A percentile compares a stretch with the other conserved stretches of the same genome.
Evolutionary conservation across 306 rosid species (phyloP).

Genomic region (Ormosia emarginata): DNA sequence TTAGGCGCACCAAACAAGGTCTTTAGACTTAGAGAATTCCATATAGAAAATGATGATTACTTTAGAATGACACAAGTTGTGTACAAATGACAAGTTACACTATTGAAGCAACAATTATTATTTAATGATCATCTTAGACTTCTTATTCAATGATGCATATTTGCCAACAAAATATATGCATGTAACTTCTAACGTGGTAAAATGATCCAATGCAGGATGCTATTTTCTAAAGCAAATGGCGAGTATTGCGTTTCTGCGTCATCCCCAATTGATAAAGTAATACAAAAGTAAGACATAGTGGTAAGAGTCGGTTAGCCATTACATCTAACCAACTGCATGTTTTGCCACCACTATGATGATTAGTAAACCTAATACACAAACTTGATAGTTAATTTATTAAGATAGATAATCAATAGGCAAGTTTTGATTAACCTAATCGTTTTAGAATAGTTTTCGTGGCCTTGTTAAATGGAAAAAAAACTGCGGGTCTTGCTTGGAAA

Average conservation of each 20-base stretch:
- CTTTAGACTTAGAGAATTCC: neutral
- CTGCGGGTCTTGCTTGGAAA: neutral
- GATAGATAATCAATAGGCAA: neutral
- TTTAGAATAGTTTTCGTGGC: neutral
- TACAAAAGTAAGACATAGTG: slow-evolving; percentile 10
- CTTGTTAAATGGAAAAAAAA: neutral
- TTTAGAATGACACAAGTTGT: neutral
- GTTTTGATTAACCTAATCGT: slow-evolving; percentile 14
- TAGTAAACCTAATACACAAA: neutral
- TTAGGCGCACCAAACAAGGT: slow-evolving; percentile 10
- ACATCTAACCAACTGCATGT: slow-evolving; percentile 23
- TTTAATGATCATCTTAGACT: neutral
- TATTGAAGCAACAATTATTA: neutral
- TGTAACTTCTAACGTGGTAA: slow-evolving; percentile 8
- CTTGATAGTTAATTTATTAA: neutral
- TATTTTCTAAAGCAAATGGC: slow-evolving; percentile 12
- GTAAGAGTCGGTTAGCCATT: slow-evolving; percentile 26
- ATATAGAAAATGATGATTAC: neutral
- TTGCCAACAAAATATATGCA: slow-evolving; percentile 16
- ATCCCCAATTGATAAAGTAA: slow-evolving; percentile 35
- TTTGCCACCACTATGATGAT: slow-evolving; percentile 11
- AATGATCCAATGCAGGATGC: neutral
- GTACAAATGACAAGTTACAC: neutral
- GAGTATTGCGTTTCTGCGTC: slow-evolving; percentile 33
- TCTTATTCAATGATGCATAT: neutral